Evolutionary conservation across 345 rosid species (phyloP).

Genomic region (Bruguiera parviflora): DNA sequence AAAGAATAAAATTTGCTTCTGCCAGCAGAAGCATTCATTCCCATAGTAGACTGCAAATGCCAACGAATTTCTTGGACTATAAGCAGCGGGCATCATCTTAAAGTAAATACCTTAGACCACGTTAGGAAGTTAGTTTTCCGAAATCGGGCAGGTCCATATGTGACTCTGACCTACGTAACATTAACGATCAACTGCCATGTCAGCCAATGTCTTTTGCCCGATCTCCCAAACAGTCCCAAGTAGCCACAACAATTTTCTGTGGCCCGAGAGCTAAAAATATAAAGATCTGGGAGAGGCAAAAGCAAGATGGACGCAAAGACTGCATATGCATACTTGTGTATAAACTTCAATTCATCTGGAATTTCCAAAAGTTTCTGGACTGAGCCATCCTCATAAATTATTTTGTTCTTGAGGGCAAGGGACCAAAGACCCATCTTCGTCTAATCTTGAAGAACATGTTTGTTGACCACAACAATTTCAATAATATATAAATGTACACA

Average conservation of each 20-base stretch:
- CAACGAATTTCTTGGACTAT: too few species aligned
- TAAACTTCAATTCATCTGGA: constrained; percentile 61
- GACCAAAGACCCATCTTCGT: constrained; percentile 90
- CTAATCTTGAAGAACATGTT: constrained; percentile 89
- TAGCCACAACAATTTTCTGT: not conserved
- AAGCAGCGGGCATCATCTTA: not conserved
- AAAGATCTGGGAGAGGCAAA: not conserved
- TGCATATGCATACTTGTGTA: constrained; percentile 54
- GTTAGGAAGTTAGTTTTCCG: constrained; percentile 72
- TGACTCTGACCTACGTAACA: constrained; percentile 89
- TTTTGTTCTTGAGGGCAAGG: constrained; percentile 70
- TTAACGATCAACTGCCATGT: constrained; percentile 90
- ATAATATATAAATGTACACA: too few species aligned
- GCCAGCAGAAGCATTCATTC: not conserved
- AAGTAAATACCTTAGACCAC: constrained; percentile 67
- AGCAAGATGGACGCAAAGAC: not conserved
- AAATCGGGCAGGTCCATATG: constrained; percentile 86
- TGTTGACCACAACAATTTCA: constrained; percentile 92
- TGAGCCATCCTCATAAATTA: constrained; percentile 71
- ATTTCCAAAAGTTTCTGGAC: constrained; percentile 66
- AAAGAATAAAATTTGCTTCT: not conserved
- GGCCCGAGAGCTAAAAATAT: not conserved
- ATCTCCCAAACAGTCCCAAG: constrained; percentile 95
- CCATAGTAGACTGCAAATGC: too few species aligned
- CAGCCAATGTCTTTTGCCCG: constrained; percentile 80